These are phyloP conservation scores for Penicillium salamii DNA, from an alignment of 495 filamentous ascomycete species.

Conservation along the genomic window DNA sequence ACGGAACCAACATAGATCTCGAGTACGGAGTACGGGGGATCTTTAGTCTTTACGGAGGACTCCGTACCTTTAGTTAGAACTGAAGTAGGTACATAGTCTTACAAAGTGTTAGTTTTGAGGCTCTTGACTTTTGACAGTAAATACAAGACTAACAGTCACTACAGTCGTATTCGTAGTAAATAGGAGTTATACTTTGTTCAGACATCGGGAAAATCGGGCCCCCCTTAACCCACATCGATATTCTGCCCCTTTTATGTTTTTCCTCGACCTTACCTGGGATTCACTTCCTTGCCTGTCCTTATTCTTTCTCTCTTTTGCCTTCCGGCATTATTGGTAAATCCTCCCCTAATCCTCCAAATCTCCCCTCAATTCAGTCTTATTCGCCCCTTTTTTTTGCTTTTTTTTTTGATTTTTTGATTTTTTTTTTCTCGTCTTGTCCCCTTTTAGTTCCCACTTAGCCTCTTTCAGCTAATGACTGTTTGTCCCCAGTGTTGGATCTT, in stretches of 20 bases:
- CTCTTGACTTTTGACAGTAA: too few species aligned
- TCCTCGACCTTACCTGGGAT: conserved; percentile 30
- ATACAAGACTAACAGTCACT: too few species aligned
- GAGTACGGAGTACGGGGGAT: too few species aligned
- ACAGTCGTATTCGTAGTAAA: not conserved
- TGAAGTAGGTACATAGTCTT: too few species aligned
- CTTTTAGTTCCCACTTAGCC: conserved; percentile 24
- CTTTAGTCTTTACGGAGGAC: too few species aligned
- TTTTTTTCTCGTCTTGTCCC: conserved; percentile 20
- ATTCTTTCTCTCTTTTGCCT: conserved; percentile 10
- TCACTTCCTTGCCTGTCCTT: conserved; percentile 23
- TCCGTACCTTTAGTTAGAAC: too few species aligned
- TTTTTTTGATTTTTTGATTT: conserved; percentile 21
- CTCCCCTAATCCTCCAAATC: conserved; percentile 23
- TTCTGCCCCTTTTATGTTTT: conserved; percentile 12
- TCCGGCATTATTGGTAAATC: conserved; percentile 12
- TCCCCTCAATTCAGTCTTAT: conserved; percentile 18
- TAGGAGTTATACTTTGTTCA: conserved; percentile 5
- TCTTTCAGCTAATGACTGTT: conserved; percentile 29
- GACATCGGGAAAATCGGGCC: not conserved
- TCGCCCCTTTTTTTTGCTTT: conserved; percentile 37
- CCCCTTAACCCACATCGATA: conserved; percentile 11
- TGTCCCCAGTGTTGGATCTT: conserved; percentile 19
- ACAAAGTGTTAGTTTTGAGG: too few species aligned
- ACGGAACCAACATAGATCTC: conserved; percentile 11